Percentiles rank a stretch among this genome's conserved stretches.
Conservation (phyloP, 192 early-diverging fungal genomes). For the Phlyctochytrium arcticum region DNA sequence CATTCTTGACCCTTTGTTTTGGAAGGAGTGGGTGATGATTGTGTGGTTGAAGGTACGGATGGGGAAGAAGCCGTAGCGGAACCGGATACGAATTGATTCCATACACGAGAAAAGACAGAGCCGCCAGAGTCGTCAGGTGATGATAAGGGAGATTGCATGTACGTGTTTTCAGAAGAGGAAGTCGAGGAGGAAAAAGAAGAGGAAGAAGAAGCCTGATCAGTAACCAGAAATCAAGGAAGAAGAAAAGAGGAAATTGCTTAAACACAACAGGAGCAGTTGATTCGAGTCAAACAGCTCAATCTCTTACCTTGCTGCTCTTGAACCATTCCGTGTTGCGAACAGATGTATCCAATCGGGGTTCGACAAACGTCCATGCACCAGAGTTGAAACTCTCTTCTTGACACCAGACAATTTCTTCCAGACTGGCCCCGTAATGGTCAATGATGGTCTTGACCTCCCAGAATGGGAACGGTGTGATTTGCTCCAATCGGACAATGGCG, state of each 20-base stretch:
- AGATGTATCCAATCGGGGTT: conserved; percentile 80
- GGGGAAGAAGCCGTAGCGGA: conserved; percentile 1
- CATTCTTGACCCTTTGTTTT: conserved; percentile 40
- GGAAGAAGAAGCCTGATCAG: conserved; percentile 12
- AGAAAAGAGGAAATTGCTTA: neutral
- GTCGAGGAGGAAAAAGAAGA: neutral
- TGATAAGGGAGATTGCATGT: too few relatives aligned
- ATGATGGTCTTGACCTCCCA: conserved; percentile 78
- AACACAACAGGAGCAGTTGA: neutral
- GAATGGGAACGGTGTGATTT: conserved; percentile 94
- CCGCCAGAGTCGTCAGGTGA: too few relatives aligned
- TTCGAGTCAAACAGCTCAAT: conserved; percentile 3
- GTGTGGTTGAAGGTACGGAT: neutral
- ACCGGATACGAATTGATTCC: neutral
- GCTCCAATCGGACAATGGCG: conserved; percentile 92
- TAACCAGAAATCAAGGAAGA: neutral
- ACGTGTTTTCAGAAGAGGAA: neutral
- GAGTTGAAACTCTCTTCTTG: conserved; percentile 97
- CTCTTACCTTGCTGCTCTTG: conserved; percentile 57
- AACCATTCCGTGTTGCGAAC: conserved; percentile 67
- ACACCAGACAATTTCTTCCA: conserved; percentile 84
- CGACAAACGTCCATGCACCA: conserved; percentile 87
- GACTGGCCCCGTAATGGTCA: conserved; percentile 80
- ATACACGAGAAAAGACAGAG: too few relatives aligned
- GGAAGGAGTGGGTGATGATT: conserved; percentile 5